phyloP scores from a whole-genome alignment of 1,139 yeast species.

The Blastobotrys persicus region DNA sequence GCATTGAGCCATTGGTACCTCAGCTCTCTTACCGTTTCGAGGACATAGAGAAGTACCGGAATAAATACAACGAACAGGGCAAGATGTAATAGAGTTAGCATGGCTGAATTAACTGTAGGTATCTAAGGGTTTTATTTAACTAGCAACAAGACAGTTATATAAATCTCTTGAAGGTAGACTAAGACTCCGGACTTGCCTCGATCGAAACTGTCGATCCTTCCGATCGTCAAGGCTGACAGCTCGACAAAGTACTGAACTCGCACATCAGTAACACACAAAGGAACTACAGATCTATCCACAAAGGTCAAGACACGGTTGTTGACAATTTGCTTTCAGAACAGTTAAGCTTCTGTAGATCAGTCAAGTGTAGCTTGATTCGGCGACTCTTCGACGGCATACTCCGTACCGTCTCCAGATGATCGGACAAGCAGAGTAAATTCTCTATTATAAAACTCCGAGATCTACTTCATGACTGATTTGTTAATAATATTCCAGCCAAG shows the following conservation, averaged over 20 bases:
- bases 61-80: not conserved
- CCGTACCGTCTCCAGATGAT: not conserved
- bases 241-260: not conserved
- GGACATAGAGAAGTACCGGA: conserved; percentile 7
- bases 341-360: not conserved
- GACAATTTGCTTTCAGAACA: not conserved
- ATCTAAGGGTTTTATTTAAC: not conserved
- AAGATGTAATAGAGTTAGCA: not conserved
- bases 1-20: conserved; percentile 10
- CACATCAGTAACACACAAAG: not conserved
- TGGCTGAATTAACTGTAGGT: not conserved
- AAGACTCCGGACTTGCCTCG: not conserved
- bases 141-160: not conserved
- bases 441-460: not conserved
- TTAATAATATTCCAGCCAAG: too few species aligned
- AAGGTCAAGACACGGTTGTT: not conserved
- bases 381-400: not conserved
- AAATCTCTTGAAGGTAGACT: not conserved
- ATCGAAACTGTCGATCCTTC: not conserved
- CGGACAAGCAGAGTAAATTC: not conserved
- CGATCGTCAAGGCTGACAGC: not conserved
- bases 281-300: not conserved
- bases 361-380: not conserved
- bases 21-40: conserved; percentile 8
- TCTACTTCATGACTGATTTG: too few species aligned